These are phyloP conservation scores for Trametes elegans DNA, from an alignment of 768 basidiomycete genomes.

Conservation along the genomic window DNA sequence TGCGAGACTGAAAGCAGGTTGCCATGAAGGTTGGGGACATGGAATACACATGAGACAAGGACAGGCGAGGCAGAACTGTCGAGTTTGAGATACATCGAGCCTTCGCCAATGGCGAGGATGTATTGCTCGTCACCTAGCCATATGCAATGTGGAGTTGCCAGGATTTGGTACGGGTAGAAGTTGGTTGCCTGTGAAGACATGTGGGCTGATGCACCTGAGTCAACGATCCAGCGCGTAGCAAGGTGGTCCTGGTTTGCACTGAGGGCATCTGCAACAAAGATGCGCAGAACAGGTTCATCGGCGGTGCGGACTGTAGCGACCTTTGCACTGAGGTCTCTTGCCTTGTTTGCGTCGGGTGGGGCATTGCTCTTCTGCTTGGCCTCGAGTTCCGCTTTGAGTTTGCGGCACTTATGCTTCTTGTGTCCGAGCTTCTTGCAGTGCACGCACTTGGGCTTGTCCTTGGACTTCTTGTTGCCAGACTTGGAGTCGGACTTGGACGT, in stretches of 20 bases:
- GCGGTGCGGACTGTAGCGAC: background rate
- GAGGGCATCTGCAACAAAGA: constrained; percentile 5
- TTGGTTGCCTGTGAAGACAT: constrained; percentile 15
- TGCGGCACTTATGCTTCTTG: constrained; percentile 13
- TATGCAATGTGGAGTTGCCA: constrained; percentile 3
- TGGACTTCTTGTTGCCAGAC: constrained; percentile 5
- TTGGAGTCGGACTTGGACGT: constrained; percentile 1
- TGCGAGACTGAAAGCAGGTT: constrained; percentile 25
- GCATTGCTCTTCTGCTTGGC: constrained; percentile 6
- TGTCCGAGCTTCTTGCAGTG: constrained; percentile 16
- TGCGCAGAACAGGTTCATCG: background rate
- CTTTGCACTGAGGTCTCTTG: constrained; percentile 7
- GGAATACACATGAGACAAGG: constrained; percentile 14
- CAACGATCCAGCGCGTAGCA: constrained; percentile 13
- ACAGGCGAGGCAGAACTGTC: too few species aligned
- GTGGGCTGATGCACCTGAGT: constrained; percentile 19
- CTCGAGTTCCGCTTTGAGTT: constrained; percentile 14
- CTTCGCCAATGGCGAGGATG: constrained; percentile 17
- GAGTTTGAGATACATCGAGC: constrained; percentile 1
- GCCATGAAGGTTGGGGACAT: constrained; percentile 22
- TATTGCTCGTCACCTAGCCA: constrained; percentile 18
- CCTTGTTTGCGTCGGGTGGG: background rate
- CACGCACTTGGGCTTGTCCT: constrained; percentile 4
- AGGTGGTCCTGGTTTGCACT: background rate
- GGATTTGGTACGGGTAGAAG: constrained; percentile 10